Conservation (phyloP, 2,329 filamentous ascomycete species). For the Apiospora hydei region DNA sequence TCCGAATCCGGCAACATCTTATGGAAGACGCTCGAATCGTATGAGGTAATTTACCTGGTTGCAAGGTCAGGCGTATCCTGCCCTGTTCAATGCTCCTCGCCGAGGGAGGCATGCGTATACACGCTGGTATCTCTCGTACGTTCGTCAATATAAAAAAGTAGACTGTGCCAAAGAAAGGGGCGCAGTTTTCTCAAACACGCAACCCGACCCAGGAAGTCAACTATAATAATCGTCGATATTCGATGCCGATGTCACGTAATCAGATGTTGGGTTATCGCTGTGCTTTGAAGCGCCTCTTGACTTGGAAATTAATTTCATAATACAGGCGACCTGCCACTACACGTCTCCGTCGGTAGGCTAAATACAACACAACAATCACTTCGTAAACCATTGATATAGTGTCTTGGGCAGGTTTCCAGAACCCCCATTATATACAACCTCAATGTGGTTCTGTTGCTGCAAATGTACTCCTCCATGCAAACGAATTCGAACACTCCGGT, state of each 20-base stretch:
- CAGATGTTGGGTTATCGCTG: not conserved
- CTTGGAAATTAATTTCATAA: not conserved
- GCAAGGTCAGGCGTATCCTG: not conserved
- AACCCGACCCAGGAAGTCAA: no score
- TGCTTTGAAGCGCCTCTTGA: not conserved
- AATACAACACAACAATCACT: not conserved
- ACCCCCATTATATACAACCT: conserved; percentile 1
- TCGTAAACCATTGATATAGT: not conserved
- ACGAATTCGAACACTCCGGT: not conserved
- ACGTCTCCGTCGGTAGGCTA: not conserved
- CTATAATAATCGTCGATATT: not conserved
- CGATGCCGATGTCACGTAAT: not conserved
- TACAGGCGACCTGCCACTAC: not conserved
- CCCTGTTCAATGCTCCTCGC: not conserved
- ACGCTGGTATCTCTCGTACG: no score
- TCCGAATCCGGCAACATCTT: not conserved
- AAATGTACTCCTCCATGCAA: not conserved
- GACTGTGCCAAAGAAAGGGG: no score
- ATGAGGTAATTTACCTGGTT: not conserved
- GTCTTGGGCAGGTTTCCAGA: not conserved
- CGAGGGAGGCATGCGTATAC: not conserved
- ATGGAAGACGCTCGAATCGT: not conserved
- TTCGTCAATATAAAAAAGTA: no score
- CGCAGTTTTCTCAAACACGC: no score
- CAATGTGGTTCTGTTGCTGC: not conserved